Evolutionary conservation across 345 rosid genomes (phyloP).

Genomic region (Salix exigua): DNA sequence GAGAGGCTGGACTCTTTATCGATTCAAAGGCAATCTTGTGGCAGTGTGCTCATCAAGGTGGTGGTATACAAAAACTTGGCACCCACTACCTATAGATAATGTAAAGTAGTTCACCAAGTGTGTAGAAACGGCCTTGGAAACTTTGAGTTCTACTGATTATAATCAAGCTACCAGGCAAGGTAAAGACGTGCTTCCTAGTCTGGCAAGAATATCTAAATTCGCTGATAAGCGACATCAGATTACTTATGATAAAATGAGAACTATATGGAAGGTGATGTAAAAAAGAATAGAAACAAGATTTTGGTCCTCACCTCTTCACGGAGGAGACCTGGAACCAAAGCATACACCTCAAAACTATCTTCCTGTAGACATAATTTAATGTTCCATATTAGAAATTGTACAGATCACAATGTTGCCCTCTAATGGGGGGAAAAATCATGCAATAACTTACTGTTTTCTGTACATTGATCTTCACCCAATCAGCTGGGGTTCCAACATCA

Average conservation of each 20-base stretch:
- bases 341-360: constrained; percentile 67
- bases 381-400: neutral
- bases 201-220: neutral
- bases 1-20: neutral
- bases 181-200: neutral
- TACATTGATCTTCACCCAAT: constrained; percentile 74
- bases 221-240: neutral
- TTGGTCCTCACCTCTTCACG: constrained; percentile 53
- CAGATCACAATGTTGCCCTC: neutral
- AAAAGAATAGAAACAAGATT: neutral
- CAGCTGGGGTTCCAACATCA: constrained; percentile 62
- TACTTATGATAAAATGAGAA: neutral
- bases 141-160: neutral
- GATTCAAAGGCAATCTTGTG: neutral
- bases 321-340: constrained; percentile 70
- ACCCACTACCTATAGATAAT: neutral
- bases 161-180: neutral
- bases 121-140: neutral
- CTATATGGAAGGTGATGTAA: neutral
- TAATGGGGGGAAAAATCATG: neutral
- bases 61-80: neutral
- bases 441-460: constrained; percentile 54
- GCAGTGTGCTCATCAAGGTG: neutral
- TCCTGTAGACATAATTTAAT: constrained; percentile 34
- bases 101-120: neutral